Base-by-base conservation (phyloP, 371 early-diverging fungal genomes). In the Zopfochytrium polystomum region DNA sequence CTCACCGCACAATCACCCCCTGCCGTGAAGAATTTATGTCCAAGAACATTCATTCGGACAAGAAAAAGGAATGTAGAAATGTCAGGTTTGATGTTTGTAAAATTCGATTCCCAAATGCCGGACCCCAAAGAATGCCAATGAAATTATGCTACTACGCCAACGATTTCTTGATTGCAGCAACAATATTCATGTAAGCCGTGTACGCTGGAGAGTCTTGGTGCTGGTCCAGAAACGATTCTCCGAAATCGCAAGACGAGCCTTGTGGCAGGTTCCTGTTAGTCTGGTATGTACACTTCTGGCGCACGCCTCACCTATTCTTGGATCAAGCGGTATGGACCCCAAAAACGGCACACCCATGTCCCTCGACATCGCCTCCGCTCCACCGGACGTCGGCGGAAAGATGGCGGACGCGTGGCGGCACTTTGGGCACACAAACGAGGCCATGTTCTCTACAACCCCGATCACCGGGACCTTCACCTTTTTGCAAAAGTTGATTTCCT, bases 311-410 rank as follows among this genome's bases (percentile, higher is more conserved):
- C 86, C 94, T 23, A 96, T 91, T 32, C 92, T 68, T 45, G 96
- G 97, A 71, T 95, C 96, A 34, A 95, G 76, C 20, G 97, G 96
- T 58, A 95, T 92, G 22, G 79, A 66, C 23, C 96, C 98, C 43
- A 98, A 74, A 51, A 92, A 83, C 0, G 81, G 78, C 18, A 93
- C 74, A 4, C 78, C 75, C 35, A 90, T 78, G 55, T 94, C 94
- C 50, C 76, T 77, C 9, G 90, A 87, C 79, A 98, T 81, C 57
- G 83, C 79, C 32, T 68, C 66, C 15, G 91, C 96, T 5, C 98
- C 98, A 9, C 98, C 98, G 2, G 92, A 90, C 0, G 89, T 90
- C 0, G 95, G 87, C 9, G 90, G 85, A 71, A 98, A 98, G 53
- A 98, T 93, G 18, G 74, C 68, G 22, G 90, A 88, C 73, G 87